Evolutionary conservation across 169 alveolate genomes (phyloP).

Genomic region (Plasmodium knowlesi): DNA sequence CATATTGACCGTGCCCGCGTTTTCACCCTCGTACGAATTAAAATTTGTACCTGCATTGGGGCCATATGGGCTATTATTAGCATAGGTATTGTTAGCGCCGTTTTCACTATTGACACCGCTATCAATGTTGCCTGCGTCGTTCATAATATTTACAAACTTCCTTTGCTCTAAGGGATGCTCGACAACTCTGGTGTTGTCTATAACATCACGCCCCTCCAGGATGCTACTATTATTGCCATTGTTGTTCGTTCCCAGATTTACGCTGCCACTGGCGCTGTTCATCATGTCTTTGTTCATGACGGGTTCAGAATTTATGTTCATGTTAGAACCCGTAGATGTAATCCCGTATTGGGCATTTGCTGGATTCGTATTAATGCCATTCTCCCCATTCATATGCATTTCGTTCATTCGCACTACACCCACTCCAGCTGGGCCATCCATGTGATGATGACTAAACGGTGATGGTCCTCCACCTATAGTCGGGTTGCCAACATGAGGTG

Average conservation of each 20-base stretch:
- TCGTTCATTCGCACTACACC: background rate
- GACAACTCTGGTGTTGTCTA: background rate
- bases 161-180: conserved; percentile 3
- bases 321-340: conserved; percentile 1
- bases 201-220: background rate
- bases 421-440: background rate
- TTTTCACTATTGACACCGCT: background rate
- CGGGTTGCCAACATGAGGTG: background rate
- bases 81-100: background rate
- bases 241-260: background rate
- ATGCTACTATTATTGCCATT: background rate
- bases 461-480: background rate
- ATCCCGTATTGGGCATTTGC: background rate
- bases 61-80: conserved; percentile 18
- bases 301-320: background rate
- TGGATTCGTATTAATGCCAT: background rate
- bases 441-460: background rate
- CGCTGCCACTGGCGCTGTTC: background rate
- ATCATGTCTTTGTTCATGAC: background rate
- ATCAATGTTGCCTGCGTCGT: conserved; percentile 1
- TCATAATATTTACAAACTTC: conserved; percentile 2
- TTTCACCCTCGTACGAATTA: conserved; percentile 18
- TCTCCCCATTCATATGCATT: background rate
- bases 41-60: conserved; percentile 17
- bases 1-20: conserved; percentile 5